Percentiles rank a stretch among this genome's conserved stretches.
Conservation (phyloP, 2,329 filamentous ascomycete genomes). For the Helotiales sp. region DNA sequence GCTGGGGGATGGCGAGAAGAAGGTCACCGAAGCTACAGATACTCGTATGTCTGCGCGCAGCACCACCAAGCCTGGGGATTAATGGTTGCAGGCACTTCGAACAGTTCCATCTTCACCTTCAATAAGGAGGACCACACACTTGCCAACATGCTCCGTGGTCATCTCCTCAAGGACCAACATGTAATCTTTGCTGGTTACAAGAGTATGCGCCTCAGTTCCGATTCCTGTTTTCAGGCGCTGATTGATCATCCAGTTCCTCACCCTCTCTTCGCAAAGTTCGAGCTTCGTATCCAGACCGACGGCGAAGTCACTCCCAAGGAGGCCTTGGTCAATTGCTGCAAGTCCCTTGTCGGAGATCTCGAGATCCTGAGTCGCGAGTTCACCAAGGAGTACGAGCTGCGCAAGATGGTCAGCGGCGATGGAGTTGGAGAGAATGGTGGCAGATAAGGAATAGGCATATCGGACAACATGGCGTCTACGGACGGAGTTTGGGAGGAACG, state of each 20-base stretch:
- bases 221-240: neutral
- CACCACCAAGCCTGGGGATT: neutral
- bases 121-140: constrained; percentile 97
- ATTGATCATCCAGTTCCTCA: constrained; percentile 36
- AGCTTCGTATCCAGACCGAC: constrained; percentile 88
- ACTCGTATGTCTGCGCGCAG: constrained; percentile 66
- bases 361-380: constrained; percentile 82
- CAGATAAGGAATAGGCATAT: constrained; percentile 3
- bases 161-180: constrained; percentile 80
- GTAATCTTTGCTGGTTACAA: constrained; percentile 94
- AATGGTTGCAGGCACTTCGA: constrained; percentile 70
- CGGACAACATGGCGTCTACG: neutral
- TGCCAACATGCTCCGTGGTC: constrained; percentile 83
- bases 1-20: constrained; percentile 85
- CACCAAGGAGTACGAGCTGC: constrained; percentile 86
- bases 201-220: constrained; percentile 47
- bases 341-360: constrained; percentile 79
- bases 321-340: constrained; percentile 77
- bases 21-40: constrained; percentile 84
- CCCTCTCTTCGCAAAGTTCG: constrained; percentile 51
- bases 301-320: constrained; percentile 87
- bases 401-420: constrained; percentile 70
- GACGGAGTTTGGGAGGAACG: constrained; percentile 7
- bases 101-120: constrained; percentile 92
- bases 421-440: constrained; percentile 15